phyloP scores from a whole-genome alignment of 75 land plant species.

The Picea sitchensis region DNA sequence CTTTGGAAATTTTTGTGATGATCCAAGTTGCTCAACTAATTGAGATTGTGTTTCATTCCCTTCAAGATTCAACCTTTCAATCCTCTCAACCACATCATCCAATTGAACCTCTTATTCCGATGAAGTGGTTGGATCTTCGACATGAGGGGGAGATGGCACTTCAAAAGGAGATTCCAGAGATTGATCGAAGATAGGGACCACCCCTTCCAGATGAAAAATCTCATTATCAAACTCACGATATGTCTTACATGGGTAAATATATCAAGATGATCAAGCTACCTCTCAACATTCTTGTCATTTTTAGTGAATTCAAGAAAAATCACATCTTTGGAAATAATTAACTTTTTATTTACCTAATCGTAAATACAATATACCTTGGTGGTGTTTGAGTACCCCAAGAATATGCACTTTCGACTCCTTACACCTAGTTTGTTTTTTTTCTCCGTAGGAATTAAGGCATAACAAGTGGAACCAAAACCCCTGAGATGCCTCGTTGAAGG shows the following conservation, averaged over 20 bases:
- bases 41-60: background rate
- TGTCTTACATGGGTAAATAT: background rate
- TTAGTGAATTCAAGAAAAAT: too few species aligned
- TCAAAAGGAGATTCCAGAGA: background rate
- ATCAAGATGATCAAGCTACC: background rate
- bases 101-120: background rate
- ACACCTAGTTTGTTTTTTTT: background rate
- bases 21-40: background rate
- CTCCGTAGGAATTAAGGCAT: background rate
- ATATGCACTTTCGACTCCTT: background rate
- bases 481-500: background rate
- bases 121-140: background rate
- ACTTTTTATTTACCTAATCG: background rate
- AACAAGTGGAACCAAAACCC: background rate
- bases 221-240: too few species aligned
- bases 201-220: background rate
- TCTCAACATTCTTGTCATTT: background rate
- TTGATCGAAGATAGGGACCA: background rate
- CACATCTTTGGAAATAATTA: too few species aligned
- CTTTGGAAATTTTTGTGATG: background rate
- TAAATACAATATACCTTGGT: background rate
- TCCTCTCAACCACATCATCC: background rate
- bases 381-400: background rate
- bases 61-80: background rate
- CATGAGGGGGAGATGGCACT: background rate